Evolutionary conservation across 108 stramenopile genomes (phyloP), one percentile per base, ranked within the genome.

Genomic region (Asterionellopsis glacialis): DNA sequence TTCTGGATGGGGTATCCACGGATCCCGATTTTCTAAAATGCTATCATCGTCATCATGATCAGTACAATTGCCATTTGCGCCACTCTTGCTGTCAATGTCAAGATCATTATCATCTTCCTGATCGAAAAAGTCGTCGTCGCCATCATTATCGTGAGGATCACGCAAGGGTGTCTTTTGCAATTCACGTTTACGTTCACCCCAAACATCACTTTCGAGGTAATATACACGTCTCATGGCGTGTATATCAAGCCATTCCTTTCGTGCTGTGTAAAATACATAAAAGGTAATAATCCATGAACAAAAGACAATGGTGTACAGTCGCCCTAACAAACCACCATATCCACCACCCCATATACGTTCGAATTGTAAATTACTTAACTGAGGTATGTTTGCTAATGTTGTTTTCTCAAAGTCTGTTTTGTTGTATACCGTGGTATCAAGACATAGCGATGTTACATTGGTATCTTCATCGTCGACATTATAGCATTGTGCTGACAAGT

Each of bases 1-100:
- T 61, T 93, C 92, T 11, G 88, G 87, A 73, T 93, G 80, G 24
- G 81, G 84, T 55, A 90, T 81, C 88, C 88, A 93, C 51, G 88
- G 85, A 41, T 84, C 73, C 22, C 87, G 67, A 9, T 61, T 28
- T 51, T 41, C 75, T 50, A 67, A 49, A 56, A 64, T 40, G 55
- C 56, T 64, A 26, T 44, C 33, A 41, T 27, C 14, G 21, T 50
- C 45, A 13, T 51, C 27, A 18, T 67, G 41, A 0, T 38, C 26
- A 51, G 16, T 62, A 51, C 14, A 51, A 53, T 56, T 63, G 59
- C 25, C 60, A 24, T 23, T 47, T 27, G 24, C 24, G 41, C 44
- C 27, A 22, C 47, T 55, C 11, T 45, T 60, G 28, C 61, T 9
- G 15, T 57, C 39, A 11, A 27, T 21, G 1, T 59, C 21, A 24